These are phyloP conservation scores for Lachnellula hyalina DNA, from an alignment of 2,329 filamentous ascomycete species.

Conservation along the genomic window DNA sequence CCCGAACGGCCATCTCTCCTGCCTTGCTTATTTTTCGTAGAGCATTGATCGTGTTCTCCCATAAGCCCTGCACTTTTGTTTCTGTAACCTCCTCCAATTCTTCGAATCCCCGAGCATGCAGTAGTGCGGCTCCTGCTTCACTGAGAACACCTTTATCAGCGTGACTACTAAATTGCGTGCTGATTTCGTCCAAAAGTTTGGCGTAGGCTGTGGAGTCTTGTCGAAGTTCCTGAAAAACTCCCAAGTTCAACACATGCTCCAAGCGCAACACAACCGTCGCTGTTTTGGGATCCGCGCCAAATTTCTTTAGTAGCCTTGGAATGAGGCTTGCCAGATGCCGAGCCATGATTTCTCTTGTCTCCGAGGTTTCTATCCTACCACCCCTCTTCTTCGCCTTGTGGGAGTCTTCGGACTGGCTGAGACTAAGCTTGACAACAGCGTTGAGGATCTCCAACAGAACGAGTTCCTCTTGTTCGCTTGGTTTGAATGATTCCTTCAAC, in stretches of 20 bases:
- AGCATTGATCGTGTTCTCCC: constrained; percentile 76
- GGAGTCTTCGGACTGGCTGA: constrained; percentile 62
- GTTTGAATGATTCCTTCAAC: constrained; percentile 26
- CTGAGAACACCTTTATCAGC: constrained; percentile 78
- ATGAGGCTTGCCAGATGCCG: constrained; percentile 73
- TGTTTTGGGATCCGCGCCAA: constrained; percentile 81
- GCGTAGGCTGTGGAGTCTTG: constrained; percentile 79
- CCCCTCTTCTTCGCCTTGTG: constrained; percentile 45
- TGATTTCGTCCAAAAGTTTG: constrained; percentile 81
- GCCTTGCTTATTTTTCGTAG: constrained; percentile 60
- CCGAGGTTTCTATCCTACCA: constrained; percentile 55
- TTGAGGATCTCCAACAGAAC: constrained; percentile 84
- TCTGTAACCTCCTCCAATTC: constrained; percentile 84
- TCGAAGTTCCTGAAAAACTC: constrained; percentile 81
- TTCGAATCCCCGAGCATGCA: constrained; percentile 81
- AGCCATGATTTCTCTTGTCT: constrained; percentile 73
- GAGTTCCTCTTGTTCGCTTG: constrained; percentile 58
- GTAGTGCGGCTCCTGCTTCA: constrained; percentile 75
- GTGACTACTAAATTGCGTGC: constrained; percentile 90
- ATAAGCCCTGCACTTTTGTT: constrained; percentile 71
- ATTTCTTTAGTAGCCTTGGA: constrained; percentile 85
- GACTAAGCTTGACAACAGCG: constrained; percentile 69
- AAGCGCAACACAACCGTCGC: constrained; percentile 80
- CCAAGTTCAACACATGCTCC: constrained; percentile 79
- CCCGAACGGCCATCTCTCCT: constrained; percentile 65